These are phyloP conservation scores for Carnegiea gigantea DNA, from an alignment of 179 eudicot genomes.

Conservation along the genomic window DNA sequence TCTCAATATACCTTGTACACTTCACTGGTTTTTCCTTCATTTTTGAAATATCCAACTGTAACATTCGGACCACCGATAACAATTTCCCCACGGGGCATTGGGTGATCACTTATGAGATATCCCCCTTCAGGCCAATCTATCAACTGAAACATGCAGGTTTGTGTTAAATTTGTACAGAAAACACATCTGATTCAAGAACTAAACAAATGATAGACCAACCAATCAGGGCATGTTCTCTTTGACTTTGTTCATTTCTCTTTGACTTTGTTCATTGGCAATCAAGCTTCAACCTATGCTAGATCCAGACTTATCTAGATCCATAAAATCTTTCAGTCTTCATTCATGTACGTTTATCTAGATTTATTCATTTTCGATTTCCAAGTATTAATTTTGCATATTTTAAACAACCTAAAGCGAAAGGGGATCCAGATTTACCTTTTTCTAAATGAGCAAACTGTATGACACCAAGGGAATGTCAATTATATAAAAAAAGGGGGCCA, in stretches of 20 bases:
- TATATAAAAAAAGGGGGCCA: neutral
- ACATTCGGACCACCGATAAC: constrained; percentile 94
- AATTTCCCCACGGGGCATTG: constrained; percentile 93
- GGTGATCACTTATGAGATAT: constrained; percentile 66
- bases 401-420: neutral
- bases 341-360: neutral
- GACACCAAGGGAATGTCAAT: neutral
- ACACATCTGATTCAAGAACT: neutral
- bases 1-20: constrained; percentile 70
- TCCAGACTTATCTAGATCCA: neutral
- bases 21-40: constrained; percentile 77
- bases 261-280: neutral
- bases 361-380: neutral
- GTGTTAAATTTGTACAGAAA: neutral
- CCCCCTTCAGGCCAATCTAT: constrained; percentile 97
- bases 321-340: neutral
- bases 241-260: neutral
- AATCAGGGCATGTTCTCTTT: neutral
- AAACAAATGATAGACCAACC: neutral
- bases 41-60: constrained; percentile 84
- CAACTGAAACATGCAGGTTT: constrained; percentile 50
- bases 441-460: neutral
- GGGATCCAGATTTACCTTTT: neutral
- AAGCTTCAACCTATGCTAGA: too few species aligned
- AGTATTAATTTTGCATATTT: neutral